Percentiles rank a stretch among this genome's conserved stretches.
Evolutionary conservation across 192 early-diverging fungal species (phyloP).

Genomic region (Coemansia sp.): DNA sequence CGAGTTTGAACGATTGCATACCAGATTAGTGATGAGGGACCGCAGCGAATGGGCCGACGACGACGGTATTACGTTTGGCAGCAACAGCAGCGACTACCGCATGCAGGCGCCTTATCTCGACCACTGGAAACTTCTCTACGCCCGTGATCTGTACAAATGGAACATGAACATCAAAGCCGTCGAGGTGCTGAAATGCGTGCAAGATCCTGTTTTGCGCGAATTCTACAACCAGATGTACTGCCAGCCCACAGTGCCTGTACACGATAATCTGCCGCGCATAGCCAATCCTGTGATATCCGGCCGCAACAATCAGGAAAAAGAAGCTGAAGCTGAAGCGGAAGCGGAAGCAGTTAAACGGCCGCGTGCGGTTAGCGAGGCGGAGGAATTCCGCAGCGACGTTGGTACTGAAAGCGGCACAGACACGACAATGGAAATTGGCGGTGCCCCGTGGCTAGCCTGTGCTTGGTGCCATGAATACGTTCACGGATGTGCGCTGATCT

Average conservation of each 20-base stretch:
- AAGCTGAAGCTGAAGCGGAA: conserved; percentile 1
- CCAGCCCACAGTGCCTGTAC: conserved; percentile 39
- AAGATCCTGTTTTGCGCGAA: conserved; percentile 23
- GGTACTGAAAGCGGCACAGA: neutral
- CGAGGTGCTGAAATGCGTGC: conserved; percentile 45
- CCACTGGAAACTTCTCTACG: conserved; percentile 51
- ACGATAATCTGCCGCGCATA: conserved; percentile 34
- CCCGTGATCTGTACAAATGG: conserved; percentile 46
- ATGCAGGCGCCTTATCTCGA: conserved; percentile 35
- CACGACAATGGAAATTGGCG: conserved; percentile 6
- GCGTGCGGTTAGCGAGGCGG: neutral
- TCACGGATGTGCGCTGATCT: conserved; percentile 50
- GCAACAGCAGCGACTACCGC: conserved; percentile 1
- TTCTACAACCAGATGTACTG: conserved; percentile 35
- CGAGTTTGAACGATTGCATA: conserved; percentile 22
- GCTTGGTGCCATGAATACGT: conserved; percentile 55
- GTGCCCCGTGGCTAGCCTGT: conserved; percentile 43
- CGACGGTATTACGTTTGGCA: neutral
- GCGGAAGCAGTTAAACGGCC: neutral
- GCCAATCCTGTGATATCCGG: conserved; percentile 15
- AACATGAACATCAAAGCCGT: conserved; percentile 43
- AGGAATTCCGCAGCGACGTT: neutral
- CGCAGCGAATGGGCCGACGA: conserved; percentile 6
- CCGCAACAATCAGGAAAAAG: neutral
- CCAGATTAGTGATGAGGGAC: conserved; percentile 15